Percentiles rank a stretch among this genome's conserved stretches.
Evolutionary conservation across 441 rosid genomes (phyloP).

Genomic region (Mallotus japonicus): DNA sequence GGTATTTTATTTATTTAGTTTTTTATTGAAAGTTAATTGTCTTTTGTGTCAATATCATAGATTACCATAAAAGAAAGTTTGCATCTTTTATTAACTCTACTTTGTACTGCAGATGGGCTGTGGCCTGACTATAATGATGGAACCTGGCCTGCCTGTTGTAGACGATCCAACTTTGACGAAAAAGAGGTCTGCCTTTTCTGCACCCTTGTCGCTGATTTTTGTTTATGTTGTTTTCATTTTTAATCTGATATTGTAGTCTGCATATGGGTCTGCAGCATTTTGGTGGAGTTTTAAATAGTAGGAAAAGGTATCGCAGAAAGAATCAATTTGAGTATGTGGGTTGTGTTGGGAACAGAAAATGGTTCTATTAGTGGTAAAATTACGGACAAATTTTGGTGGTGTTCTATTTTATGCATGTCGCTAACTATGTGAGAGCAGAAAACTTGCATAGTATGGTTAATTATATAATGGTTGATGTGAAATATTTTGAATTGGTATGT

Average conservation of each 20-base stretch:
- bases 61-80: background rate
- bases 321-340: background rate
- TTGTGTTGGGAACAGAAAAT: background rate
- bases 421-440: background rate
- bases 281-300: background rate
- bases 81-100: conserved; percentile 21
- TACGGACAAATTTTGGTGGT: background rate
- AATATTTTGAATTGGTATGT: no score
- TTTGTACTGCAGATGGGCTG: conserved; percentile 60
- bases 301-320: background rate
- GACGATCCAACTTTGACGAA: conserved; percentile 48
- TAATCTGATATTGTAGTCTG: background rate
- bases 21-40: no score
- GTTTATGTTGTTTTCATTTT: no score
- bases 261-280: background rate
- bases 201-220: no score
- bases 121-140: conserved; percentile 98
- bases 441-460: background rate
- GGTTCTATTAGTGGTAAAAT: background rate
- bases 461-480: background rate
- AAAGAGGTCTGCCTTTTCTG: conserved; percentile 51
- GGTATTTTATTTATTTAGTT: no score
- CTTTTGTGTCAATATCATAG: no score
- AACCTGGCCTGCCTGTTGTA: conserved; percentile 88
- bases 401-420: background rate